Evolutionary conservation across 164 flowering plant genomes (phyloP), one percentile per base, ranked within the genome.

Genomic region (Warburgia ugandensis): DNA sequence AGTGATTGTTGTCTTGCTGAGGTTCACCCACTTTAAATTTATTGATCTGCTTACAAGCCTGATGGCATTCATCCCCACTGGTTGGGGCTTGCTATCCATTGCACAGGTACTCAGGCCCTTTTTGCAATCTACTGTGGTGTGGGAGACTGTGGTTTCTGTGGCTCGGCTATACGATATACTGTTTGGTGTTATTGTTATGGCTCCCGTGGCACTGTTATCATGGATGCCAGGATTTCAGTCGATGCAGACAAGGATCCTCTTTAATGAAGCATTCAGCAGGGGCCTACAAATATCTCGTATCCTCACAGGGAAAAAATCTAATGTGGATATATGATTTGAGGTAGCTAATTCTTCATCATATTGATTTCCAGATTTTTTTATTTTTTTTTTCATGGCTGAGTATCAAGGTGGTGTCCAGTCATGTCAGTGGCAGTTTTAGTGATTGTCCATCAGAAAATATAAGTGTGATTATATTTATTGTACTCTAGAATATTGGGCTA

Each of bases 141-240:
- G 98, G 98, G 92, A 78, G 2, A 81, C 84, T 25, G 83, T 87
- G 48, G 83, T 83, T 47, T 64, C 96, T 14, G 46, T 87, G 61
- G 96, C 98, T 46, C 83, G 96, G 25, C 35, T 87, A 11, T 91
- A 87, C 65, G 98, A 91, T 59, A 32, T 83, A 62, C 42, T 83
- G 53, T 64, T 91, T 23, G 98, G 92, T 26, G 38, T 87, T 17
- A 69, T 87, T 22, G 81, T 87, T 29, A 69, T 91, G 90, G 81
- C 80, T 35, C 98, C 98, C 6, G 69, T 87, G 59, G 98, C 98
- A n/a, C 62, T 85, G 32, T 68, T 91, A 5, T 79, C 96, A 30
- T 91, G 98, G 98, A 54, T 85, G 74, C 98, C 98, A 29, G 96
- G 90, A 12, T 85, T 85, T 63, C 92, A 85, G 67, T 45, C 86